phyloP scores from a whole-genome alignment of 768 basidiomycete genomes.

The Hericium alpestre region DNA sequence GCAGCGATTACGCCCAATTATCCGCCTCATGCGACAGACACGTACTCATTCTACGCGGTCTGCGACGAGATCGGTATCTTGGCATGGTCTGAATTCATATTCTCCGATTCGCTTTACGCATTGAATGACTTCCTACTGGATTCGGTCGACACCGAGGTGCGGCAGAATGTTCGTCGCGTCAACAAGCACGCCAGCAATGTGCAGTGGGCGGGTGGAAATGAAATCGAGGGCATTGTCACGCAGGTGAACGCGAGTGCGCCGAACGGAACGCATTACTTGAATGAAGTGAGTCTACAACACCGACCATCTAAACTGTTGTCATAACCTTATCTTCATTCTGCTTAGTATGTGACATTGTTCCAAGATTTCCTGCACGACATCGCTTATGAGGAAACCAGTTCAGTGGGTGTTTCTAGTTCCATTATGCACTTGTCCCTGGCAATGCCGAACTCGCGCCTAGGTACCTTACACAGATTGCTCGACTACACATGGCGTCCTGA shows the following conservation, averaged over 20 bases:
- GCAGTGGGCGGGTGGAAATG: slow-evolving; percentile 55
- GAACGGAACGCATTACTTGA: slow-evolving; percentile 37
- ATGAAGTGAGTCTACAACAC: slow-evolving; percentile 28
- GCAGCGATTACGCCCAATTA: slow-evolving; percentile 19
- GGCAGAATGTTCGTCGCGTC: slow-evolving; percentile 44
- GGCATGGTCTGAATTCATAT: slow-evolving; percentile 53
- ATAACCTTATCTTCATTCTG: background rate
- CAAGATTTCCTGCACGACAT: slow-evolving; percentile 41
- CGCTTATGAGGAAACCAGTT: slow-evolving; percentile 38
- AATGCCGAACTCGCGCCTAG: slow-evolving; percentile 15
- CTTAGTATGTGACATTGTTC: slow-evolving; percentile 39
- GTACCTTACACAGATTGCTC: slow-evolving; percentile 53
- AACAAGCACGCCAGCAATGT: slow-evolving; percentile 47
- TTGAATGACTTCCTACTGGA: slow-evolving; percentile 44
- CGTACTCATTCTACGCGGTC: slow-evolving; percentile 45
- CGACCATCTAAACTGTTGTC: background rate
- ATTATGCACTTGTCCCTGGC: too few species aligned
- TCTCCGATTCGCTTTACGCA: slow-evolving; percentile 46
- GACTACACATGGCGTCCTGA: slow-evolving; percentile 46
- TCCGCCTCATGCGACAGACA: slow-evolving; percentile 22
- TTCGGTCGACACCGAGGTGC: slow-evolving; percentile 42
- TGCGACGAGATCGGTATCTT: slow-evolving; percentile 54
- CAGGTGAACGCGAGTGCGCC: slow-evolving; percentile 23
- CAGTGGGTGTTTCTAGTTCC: slow-evolving; percentile 22
- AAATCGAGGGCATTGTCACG: slow-evolving; percentile 45